Conservation (phyloP, 225 moss, liverwort and hornwort genomes). For the Bryum argenteum region DNA sequence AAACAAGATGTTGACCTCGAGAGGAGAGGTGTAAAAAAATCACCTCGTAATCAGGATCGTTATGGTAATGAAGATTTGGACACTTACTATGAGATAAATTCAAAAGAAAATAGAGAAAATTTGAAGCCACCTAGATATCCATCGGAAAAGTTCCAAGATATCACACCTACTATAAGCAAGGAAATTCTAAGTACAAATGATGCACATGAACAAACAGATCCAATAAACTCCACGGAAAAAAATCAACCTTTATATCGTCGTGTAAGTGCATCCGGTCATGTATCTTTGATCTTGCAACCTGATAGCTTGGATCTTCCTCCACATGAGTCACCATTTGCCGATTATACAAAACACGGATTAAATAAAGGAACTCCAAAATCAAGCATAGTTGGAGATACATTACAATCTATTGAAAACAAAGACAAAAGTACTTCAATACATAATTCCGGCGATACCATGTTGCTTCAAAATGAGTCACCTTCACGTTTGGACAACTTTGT, state of each 20-base stretch:
- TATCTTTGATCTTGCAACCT: constrained; percentile 27
- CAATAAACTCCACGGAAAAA: not conserved
- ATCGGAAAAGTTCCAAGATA: not conserved
- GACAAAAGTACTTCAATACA: not conserved
- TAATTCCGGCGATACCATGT: not conserved
- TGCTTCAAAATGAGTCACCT: accelerated
- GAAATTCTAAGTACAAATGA: not conserved
- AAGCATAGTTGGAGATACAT: not conserved
- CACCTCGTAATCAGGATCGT: not conserved
- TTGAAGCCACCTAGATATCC: not conserved
- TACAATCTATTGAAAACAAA: accelerated
- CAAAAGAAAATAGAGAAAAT: not conserved
- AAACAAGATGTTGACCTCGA: not conserved
- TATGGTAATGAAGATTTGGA: not conserved
- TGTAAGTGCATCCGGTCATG: constrained; percentile 48
- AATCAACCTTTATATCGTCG: constrained; percentile 32
- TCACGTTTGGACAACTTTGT: not conserved
- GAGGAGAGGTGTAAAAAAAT: not conserved
- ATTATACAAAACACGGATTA: constrained; percentile 49
- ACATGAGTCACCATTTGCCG: constrained; percentile 59
- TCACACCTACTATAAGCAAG: not conserved
- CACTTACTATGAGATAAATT: not conserved
- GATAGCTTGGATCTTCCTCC: not conserved
- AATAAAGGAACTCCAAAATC: not conserved
- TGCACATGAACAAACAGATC: not conserved